Conservation (phyloP, 352 stramenopile species). For the Phytophthora idaei region DNA sequence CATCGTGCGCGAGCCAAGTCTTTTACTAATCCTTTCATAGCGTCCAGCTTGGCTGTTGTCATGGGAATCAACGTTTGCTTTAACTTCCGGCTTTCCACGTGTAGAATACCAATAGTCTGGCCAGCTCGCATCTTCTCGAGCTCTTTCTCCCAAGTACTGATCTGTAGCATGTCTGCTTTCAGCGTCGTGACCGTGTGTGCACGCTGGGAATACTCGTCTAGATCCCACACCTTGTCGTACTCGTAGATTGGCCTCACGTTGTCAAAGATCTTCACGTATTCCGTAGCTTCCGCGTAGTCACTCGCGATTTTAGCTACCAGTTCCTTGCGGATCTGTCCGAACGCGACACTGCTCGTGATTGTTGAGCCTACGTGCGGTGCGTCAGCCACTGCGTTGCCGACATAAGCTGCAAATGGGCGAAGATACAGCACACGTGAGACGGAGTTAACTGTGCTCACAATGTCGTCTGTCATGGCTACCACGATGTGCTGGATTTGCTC, state of each 20-base stretch:
- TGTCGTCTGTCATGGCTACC: constrained; percentile 87
- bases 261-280: constrained; percentile 94
- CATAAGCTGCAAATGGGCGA: constrained; percentile 82
- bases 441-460: constrained; percentile 89
- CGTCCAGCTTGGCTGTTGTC: constrained; percentile 90
- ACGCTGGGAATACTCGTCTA: constrained; percentile 85
- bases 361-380: constrained; percentile 80
- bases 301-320: constrained; percentile 86
- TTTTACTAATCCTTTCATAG: constrained; percentile 93
- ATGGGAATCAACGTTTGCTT: constrained; percentile 94
- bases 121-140: constrained; percentile 93
- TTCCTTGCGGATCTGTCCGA: constrained; percentile 73
- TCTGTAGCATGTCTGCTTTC: constrained; percentile 91
- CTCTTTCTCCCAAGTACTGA: constrained; percentile 93
- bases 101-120: constrained; percentile 92
- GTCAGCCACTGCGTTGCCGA: constrained; percentile 69
- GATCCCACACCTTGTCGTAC: constrained; percentile 91
- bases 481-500: constrained; percentile 91
- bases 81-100: constrained; percentile 94
- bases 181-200: constrained; percentile 87
- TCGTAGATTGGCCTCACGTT: constrained; percentile 92
- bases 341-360: constrained; percentile 73
- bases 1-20: constrained; percentile 89
- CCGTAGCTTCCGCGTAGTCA: constrained; percentile 87
- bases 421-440: constrained; percentile 91